These are phyloP conservation scores for Anthoceros angustus DNA, from an alignment of 225 moss, liverwort and hornwort genomes.

Conservation along the genomic window DNA sequence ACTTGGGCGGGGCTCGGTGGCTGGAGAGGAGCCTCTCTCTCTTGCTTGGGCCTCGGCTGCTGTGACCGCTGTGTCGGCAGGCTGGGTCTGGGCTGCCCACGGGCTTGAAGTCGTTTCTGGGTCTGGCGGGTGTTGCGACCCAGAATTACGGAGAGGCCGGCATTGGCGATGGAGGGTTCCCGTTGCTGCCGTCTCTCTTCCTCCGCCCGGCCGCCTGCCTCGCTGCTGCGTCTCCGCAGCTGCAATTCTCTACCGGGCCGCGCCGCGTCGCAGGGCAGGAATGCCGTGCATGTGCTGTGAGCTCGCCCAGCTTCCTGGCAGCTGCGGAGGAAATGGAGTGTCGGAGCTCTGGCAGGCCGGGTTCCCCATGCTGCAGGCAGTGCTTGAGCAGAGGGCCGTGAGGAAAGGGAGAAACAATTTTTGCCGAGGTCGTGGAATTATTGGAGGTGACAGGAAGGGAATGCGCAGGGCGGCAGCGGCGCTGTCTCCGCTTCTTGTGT, in stretches of 20 bases:
- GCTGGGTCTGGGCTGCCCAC: too few species aligned
- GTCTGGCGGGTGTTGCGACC: neutral
- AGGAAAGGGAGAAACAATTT: neutral
- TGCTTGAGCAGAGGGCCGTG: neutral
- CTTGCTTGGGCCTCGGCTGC: neutral
- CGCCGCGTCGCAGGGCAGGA: too few species aligned
- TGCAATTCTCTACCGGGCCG: too few species aligned
- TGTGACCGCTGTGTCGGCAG: neutral
- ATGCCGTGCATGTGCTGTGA: neutral
- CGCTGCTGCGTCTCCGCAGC: too few species aligned
- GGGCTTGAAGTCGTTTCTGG: neutral
- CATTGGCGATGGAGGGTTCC: neutral
- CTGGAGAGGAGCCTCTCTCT: neutral
- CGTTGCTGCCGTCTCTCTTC: too few species aligned
- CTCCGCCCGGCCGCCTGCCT: neutral
- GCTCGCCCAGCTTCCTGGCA: neutral
- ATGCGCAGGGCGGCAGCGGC: too few species aligned
- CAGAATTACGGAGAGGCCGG: neutral
- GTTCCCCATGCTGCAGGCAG: too few species aligned
- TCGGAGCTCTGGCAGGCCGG: too few species aligned
- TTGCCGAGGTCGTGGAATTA: too few species aligned
- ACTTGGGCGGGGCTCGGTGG: too few species aligned
- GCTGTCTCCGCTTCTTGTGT: neutral
- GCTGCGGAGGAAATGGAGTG: neutral
- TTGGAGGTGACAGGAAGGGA: too few species aligned